phyloP scores from a whole-genome alignment of 2,329 filamentous ascomycete species.

The Neocatenulostroma microsporum region DNA sequence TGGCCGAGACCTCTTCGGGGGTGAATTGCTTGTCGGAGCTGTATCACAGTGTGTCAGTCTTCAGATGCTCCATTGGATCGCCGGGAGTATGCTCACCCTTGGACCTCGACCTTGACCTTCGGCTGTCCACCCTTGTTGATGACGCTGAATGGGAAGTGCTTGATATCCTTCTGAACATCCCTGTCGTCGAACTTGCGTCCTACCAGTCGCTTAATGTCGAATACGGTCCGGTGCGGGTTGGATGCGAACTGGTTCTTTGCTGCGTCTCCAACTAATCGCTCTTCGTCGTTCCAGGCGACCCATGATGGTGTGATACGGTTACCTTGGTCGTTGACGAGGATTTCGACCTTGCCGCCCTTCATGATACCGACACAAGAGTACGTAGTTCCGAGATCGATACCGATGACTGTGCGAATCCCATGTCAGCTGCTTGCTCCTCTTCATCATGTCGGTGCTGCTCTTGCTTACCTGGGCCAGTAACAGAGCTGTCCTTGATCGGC shows the following conservation, averaged over 20 bases:
- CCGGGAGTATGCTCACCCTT: constrained; percentile 38
- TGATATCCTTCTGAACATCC: constrained; percentile 85
- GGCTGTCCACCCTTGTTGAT: constrained; percentile 86
- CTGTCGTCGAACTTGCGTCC: constrained; percentile 50
- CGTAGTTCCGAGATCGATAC: constrained; percentile 92
- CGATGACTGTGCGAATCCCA: constrained; percentile 57
- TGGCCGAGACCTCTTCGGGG: constrained; percentile 71
- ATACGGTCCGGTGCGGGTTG: constrained; percentile 44
- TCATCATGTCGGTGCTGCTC: background rate
- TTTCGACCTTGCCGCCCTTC: constrained; percentile 91
- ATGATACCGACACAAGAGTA: constrained; percentile 86
- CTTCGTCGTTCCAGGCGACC: constrained; percentile 71
- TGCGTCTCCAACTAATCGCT: constrained; percentile 92
- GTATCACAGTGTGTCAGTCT: constrained; percentile 7
- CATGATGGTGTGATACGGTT: constrained; percentile 80
- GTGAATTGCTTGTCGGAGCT: constrained; percentile 62
- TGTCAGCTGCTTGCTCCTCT: background rate
- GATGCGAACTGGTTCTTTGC: constrained; percentile 79
- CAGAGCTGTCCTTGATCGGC: constrained; percentile 57
- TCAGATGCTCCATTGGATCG: no score
- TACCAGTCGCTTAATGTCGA: constrained; percentile 45
- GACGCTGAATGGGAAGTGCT: constrained; percentile 98
- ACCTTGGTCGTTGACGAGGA: constrained; percentile 93
- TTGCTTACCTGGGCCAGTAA: constrained; percentile 54
- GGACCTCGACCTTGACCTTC: constrained; percentile 65